Evolutionary conservation across 2,329 filamentous ascomycete genomes (phyloP).

Genomic region (Penicillium verrucosum): DNA sequence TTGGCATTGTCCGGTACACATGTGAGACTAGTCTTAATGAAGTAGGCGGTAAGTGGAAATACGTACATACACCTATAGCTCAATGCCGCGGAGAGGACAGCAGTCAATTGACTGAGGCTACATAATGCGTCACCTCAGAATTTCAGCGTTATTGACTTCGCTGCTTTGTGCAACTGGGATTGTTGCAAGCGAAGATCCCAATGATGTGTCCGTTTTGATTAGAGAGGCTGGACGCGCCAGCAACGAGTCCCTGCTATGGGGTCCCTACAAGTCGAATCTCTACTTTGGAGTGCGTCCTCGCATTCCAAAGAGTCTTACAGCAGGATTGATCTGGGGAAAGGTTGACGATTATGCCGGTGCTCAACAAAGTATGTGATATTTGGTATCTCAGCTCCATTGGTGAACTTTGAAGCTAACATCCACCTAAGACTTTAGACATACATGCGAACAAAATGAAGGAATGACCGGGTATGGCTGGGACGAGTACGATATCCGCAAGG

Average conservation of each 20-base stretch:
- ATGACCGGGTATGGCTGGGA: constrained; percentile 98
- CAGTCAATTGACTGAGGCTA: constrained; percentile 20
- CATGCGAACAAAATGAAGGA: constrained; percentile 90
- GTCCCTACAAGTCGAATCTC: constrained; percentile 87
- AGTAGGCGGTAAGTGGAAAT: background rate
- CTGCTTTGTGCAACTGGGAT: constrained; percentile 30
- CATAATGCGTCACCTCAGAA: constrained; percentile 32
- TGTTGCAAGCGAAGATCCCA: constrained; percentile 26
- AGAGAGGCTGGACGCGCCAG: constrained; percentile 47
- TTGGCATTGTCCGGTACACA: background rate
- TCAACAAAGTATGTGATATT: constrained; percentile 63
- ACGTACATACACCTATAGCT: constrained; percentile 4
- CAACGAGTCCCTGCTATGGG: constrained; percentile 91
- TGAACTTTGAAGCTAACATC: constrained; percentile 17
- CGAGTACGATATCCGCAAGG: constrained; percentile 84
- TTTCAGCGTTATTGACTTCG: constrained; percentile 26
- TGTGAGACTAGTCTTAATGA: background rate
- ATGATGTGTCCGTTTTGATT: constrained; percentile 36
- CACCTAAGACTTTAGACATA: constrained; percentile 76
- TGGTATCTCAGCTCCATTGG: background rate
- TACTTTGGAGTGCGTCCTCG: constrained; percentile 89
- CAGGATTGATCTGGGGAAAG: constrained; percentile 83
- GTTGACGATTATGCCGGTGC: constrained; percentile 74
- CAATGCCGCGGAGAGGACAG: constrained; percentile 25
- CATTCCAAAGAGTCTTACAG: constrained; percentile 74